Evolutionary conservation across 306 rosid genomes (phyloP), one percentile per base, ranked within the genome.

Genomic region (Carpinus viminea): DNA sequence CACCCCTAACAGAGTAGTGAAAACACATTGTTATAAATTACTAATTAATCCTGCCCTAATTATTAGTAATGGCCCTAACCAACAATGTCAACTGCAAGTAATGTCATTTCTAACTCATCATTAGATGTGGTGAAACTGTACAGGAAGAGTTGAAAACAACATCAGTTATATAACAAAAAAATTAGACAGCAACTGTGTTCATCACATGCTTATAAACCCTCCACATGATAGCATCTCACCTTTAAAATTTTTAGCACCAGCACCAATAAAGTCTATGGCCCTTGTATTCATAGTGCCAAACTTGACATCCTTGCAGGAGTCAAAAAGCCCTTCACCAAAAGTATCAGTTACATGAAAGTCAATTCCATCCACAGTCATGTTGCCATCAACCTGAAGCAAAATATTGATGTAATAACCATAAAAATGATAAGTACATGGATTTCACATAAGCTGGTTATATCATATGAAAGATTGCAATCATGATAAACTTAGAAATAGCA

Each of bases 221-320:
- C 18, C 36, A 62, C 38, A 62, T 53, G 73, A 81, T 55, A 76
- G 78, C 51, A 75, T 57, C 36, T 84, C 53, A 94, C 98, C 98
- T 88, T 88, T 48, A 75, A 79, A 92, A 86, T 60, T 89, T 86
- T 47, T 82, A 72, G 98, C 96, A 79, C 97, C 98, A 70, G 85
- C 98, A 62, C 98, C 98, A 82, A 94, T 85, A 84, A 94, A 94
- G 82, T 94, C 97, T 16, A 94, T 86, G 75, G 98, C 98, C 85
- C 91, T 83, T 16, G 98, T 94, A 84, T 94, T 94, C 98, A 94
- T 94, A 20, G 98, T 94, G 76, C 98, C 98, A 85, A 94, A 94
- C 85, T 94, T 94, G 26, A 94, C 98, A 68, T 94, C 98, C 89
- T 92, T 89, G 89, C 98, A 94, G 18, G 97, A 88, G 74, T 82